Evolutionary conservation across 495 filamentous ascomycete genomes (phyloP), one percentile per base, ranked within the genome.

Genomic region (Neurospora sp.): DNA sequence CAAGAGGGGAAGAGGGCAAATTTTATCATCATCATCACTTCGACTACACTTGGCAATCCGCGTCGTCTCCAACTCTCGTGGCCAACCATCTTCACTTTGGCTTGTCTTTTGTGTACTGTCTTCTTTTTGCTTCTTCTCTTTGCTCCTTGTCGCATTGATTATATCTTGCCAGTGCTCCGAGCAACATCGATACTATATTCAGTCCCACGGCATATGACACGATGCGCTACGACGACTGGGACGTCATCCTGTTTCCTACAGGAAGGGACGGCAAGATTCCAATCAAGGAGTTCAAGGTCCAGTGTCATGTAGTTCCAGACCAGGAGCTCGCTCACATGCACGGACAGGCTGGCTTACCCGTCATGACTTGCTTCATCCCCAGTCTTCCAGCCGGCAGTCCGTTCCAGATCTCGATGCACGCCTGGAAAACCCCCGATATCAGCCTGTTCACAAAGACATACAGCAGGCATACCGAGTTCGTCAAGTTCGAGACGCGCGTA

Each of bases 141-240:
- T 35, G 41, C 22, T 59, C 17, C 70, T 37, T 71, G 20, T 61
- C 8, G 31, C 42, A 71, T 31, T 31, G 27, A 31, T 53, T 42
- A 48, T 37, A 59, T 35, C 40, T n/a, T 61, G 70, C 14, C 53
- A 65, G 27, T 31, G 75, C n/a, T 72, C 45, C 71, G 69, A 76
- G 3, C 71, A 76, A 70, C 72, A 40, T 59, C 31, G 35, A 27
- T 31, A 48, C 31, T 40, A 22, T 41, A 61, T 70, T 37, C 17
- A 68, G 42, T 72, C 40, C 42, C 53, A 41, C 41, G 27, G 14
- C 22, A 39, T 72, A 40, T 69, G 8, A 31, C 20, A 73, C 37
- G n/a, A 96, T 96, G 93, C 89, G 93, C 70, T 96, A 92, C 84
- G 86, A 91, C 72, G 90, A 91, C 76, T 96, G 93, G 94, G 94